Base-by-base conservation (phyloP, 495 filamentous ascomycete genomes). In the Poronia punctata region DNA sequence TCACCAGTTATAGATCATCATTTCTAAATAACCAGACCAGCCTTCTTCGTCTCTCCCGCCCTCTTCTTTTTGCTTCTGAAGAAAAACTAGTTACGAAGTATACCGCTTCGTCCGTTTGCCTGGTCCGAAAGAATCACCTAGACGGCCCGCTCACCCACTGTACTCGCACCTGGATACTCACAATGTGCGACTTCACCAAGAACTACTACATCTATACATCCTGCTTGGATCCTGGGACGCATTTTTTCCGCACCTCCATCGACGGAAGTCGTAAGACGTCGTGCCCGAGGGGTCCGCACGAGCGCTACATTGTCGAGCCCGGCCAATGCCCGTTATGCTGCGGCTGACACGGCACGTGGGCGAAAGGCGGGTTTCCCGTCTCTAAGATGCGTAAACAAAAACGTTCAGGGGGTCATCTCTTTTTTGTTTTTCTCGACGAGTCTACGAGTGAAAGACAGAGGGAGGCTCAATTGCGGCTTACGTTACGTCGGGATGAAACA, bases 151-250 rank as follows among this genome's bases (percentile, higher is more conserved):
- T 21, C 44, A 39, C 35, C 15, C 31, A 15, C 25, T 18, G 38
- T 26, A 45, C 23, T 31, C 26, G 1, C n/a, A 35, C 25, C n/a
- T 34, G 23, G 43, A 52, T 51, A 37, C 50, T 45, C 62, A 72
- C 56, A 44, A 88, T 88, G 83, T 88, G 83, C 71, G 75, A 84
- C 64, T 82, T 79, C 57, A 82, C 76, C 60, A 82, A 80, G 50
- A 84, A 83, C 60, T 85, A 78, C 56, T 84, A 84, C 61, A 79
- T 88, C 66, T 84, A 84, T 65, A 80, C 78, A 39, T 68, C 70
- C 15, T 88, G 83, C 51, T 61, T 69, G 26, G 76, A 84, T 43
- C 82, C 80, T 8, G 69, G 70, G 36, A 65, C 72, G 11, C 83
- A 88, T 61, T 83, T 84, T 59, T 75, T 83, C 52, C 67, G 75